These are phyloP conservation scores for Aspergillus alliaceus DNA, from an alignment of 2,329 filamentous ascomycete species.

Conservation along the genomic window DNA sequence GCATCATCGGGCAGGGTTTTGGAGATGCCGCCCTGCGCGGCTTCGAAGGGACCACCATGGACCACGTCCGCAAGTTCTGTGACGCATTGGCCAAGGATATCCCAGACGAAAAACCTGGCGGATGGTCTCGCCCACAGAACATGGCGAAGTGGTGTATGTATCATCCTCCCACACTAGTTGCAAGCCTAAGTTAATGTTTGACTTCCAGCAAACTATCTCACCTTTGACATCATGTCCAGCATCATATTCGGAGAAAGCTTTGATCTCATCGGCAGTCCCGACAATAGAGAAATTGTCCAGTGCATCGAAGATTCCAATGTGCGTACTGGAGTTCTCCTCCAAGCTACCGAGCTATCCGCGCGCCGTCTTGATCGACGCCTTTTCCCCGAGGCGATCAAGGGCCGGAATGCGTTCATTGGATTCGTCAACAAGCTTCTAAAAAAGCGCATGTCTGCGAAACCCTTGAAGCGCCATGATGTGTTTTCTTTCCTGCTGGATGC, in stretches of 20 bases:
- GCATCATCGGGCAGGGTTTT: conserved; percentile 19
- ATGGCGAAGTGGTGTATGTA: conserved; percentile 43
- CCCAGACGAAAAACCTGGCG: conserved; percentile 15
- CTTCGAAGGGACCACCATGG: conserved; percentile 14
- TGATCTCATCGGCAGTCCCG: conserved; percentile 8
- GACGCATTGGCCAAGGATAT: not conserved
- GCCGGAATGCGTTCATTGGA: conserved; percentile 39
- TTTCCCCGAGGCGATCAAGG: conserved; percentile 34
- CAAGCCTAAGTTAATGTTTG: not conserved
- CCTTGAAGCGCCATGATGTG: conserved; percentile 44
- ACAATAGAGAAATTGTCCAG: conserved; percentile 11
- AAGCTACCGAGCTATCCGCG: conserved; percentile 7
- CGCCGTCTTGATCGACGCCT: conserved; percentile 13
- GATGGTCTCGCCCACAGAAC: conserved; percentile 46
- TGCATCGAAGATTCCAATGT: conserved; percentile 20
- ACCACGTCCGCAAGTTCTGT: conserved; percentile 13
- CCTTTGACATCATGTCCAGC: conserved; percentile 53
- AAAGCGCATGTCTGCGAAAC: conserved; percentile 10
- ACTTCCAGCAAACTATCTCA: conserved; percentile 38
- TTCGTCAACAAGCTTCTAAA: conserved; percentile 24
- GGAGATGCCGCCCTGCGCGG: conserved; percentile 23
- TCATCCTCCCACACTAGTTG: not conserved
- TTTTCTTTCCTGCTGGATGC: conserved; percentile 50
- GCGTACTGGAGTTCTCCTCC: conserved; percentile 11
- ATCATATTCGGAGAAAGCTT: conserved; percentile 19